A percentile compares a stretch with the other conserved stretches of the same genome.
phyloP scores from a whole-genome alignment of 1,284 basidiomycete species.

The Cryptococcus jaspeensis region DNA sequence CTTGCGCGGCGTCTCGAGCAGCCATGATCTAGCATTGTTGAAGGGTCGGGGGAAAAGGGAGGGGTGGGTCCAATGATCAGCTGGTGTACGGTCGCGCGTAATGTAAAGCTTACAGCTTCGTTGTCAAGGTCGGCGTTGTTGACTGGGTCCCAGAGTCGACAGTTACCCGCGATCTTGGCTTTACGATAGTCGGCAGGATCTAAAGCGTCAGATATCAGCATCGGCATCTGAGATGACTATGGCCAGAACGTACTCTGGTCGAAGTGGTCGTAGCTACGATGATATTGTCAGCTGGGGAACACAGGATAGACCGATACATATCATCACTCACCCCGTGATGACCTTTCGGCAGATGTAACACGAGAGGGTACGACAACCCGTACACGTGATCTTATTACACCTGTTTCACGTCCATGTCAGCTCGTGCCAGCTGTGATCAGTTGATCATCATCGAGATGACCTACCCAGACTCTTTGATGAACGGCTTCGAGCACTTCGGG shows the following conservation, averaged over 20 bases:
- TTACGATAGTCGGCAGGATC: conserved; percentile 12
- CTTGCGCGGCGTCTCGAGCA: conserved; percentile 65
- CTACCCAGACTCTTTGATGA: conserved; percentile 55
- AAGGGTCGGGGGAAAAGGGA: no score
- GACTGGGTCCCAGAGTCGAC: conserved; percentile 64
- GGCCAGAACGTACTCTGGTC: conserved; percentile 50
- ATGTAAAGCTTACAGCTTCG: conserved; percentile 62
- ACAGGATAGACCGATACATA: not conserved
- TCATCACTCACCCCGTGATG: conserved; percentile 49
- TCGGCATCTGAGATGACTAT: no score
- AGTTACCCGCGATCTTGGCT: conserved; percentile 53
- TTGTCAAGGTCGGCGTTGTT: conserved; percentile 22
- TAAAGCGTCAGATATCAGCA: not conserved
- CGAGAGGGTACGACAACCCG: conserved; percentile 64
- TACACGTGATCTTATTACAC: conserved; percentile 65
- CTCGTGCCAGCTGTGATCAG: not conserved
- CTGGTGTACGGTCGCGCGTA: no score
- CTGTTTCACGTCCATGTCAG: conserved; percentile 6
- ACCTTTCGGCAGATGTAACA: conserved; percentile 74
- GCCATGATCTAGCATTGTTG: conserved; percentile 63
- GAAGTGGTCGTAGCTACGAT: conserved; percentile 74
- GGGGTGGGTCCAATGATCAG: not conserved
- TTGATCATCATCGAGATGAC: conserved; percentile 56
- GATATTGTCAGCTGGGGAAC: conserved; percentile 3
- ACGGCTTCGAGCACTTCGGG: conserved; percentile 55